A percentile compares a stretch with the other conserved stretches of the same genome.
These are phyloP conservation scores for Articulospora tetracladia DNA, from an alignment of 495 filamentous ascomycete species.

Conservation along the genomic window DNA sequence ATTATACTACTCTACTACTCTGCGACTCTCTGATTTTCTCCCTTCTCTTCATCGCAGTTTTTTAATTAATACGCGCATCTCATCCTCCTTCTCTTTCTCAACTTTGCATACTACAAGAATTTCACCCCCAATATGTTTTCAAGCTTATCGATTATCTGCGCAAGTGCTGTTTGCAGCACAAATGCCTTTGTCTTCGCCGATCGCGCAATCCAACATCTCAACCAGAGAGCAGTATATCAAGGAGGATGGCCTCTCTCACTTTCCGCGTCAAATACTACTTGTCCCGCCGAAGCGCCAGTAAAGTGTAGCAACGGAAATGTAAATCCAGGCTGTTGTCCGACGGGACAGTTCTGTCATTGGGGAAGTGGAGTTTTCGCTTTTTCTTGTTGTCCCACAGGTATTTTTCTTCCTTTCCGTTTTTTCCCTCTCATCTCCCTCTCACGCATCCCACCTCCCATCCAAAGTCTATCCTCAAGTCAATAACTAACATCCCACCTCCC, in stretches of 20 bases:
- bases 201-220: conserved; percentile 2
- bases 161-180: too few species aligned
- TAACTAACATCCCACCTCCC: not conserved
- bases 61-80: too few species aligned
- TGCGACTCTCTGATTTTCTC: too few species aligned
- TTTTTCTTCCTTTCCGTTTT: not conserved
- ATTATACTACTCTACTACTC: too few species aligned
- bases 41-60: too few species aligned
- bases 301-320: not conserved
- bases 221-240: not conserved
- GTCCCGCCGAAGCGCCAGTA: conserved; percentile 1
- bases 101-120: too few species aligned
- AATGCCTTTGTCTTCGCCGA: not conserved
- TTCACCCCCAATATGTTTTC: too few species aligned
- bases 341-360: conserved; percentile 1
- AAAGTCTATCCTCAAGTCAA: not conserved
- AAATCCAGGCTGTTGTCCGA: conserved; percentile 7
- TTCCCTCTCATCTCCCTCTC: not conserved
- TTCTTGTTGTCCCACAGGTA: conserved; percentile 15
- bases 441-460: too few species aligned
- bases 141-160: too few species aligned
- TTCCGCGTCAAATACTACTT: not conserved
- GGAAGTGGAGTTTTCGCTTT: not conserved
- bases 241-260: conserved; percentile 11
- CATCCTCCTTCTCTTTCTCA: too few species aligned